Conservation (phyloP, 192 early-diverging fungal genomes). For the Coemansia sp. region DNA sequence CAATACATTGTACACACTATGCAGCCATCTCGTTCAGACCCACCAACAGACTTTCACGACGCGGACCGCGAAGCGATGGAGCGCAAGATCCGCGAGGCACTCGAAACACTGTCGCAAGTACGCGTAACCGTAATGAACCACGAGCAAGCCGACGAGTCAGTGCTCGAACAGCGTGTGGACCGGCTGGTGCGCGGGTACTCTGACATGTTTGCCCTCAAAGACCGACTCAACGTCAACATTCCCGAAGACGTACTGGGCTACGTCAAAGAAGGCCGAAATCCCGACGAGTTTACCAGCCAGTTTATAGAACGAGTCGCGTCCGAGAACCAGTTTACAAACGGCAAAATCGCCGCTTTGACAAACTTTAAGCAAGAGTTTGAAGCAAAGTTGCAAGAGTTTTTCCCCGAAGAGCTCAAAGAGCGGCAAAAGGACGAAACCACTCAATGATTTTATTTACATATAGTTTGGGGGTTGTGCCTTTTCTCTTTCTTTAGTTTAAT, state of each 20-base stretch:
- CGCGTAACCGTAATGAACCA: slow-evolving; percentile 43
- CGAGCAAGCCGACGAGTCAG: slow-evolving; percentile 41
- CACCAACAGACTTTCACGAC: slow-evolving; percentile 24
- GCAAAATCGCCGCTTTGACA: slow-evolving; percentile 49
- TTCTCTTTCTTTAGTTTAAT: neutral
- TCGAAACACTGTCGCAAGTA: slow-evolving; percentile 48
- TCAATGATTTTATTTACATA: neutral
- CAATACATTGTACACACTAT: neutral
- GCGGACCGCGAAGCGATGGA: slow-evolving; percentile 34
- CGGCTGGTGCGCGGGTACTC: slow-evolving; percentile 34
- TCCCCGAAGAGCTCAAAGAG: slow-evolving; percentile 37
- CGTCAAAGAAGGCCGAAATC: slow-evolving; percentile 46
- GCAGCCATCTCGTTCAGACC: slow-evolving; percentile 12
- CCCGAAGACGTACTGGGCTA: slow-evolving; percentile 39
- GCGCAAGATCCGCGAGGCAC: slow-evolving; percentile 34
- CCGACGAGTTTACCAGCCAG: slow-evolving; percentile 53
- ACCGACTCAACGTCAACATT: slow-evolving; percentile 37
- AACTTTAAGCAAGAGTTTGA: slow-evolving; percentile 51
- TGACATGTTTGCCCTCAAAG: slow-evolving; percentile 38
- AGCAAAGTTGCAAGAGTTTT: slow-evolving; percentile 41
- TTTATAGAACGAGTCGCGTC: slow-evolving; percentile 52
- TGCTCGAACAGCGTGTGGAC: slow-evolving; percentile 46
- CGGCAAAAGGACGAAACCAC: slow-evolving; percentile 6
- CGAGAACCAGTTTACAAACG: slow-evolving; percentile 54
- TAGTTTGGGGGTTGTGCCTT: neutral